Evolutionary conservation across 345 rosid genomes (phyloP).

Genomic region (Hypericum perforatum): DNA sequence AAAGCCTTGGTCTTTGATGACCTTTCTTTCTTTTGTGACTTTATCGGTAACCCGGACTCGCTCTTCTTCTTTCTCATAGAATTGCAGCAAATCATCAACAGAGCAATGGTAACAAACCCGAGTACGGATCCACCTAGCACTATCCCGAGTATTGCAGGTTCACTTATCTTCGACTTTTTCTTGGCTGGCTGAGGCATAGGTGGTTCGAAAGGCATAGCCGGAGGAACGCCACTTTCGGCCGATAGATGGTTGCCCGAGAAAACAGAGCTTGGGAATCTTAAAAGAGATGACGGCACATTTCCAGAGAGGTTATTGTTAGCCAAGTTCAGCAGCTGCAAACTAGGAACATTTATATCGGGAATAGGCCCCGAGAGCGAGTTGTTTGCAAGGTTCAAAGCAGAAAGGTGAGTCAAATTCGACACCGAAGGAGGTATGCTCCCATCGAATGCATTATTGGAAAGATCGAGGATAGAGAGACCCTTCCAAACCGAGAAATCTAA

Average conservation of each 20-base stretch:
- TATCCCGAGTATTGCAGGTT: slow-evolving; percentile 16
- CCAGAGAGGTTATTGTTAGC: too few species aligned
- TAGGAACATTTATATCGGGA: background rate
- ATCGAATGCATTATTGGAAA: background rate
- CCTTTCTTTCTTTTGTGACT: slow-evolving; percentile 11
- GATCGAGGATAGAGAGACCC: slow-evolving; percentile 1
- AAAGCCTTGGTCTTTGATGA: slow-evolving; percentile 9
- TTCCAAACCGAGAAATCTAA: background rate
- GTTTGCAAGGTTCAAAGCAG: slow-evolving; percentile 1
- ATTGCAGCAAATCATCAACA: slow-evolving; percentile 13
- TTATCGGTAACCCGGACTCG: slow-evolving; percentile 7
- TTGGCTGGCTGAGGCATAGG: background rate
- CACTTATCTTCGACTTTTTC: slow-evolving; percentile 1
- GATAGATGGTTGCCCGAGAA: too few species aligned
- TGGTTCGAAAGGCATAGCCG: too few species aligned
- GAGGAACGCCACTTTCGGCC: too few species aligned
- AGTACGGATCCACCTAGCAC: slow-evolving; percentile 14
- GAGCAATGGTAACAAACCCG: slow-evolving; percentile 13
- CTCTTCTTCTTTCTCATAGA: slow-evolving; percentile 9
- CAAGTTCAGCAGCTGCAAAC: too few species aligned
- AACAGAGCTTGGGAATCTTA: too few species aligned
- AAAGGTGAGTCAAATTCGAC: background rate
- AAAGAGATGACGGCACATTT: too few species aligned
- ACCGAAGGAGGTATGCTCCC: slow-evolving; percentile 5
- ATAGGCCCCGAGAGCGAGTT: slow-evolving; percentile 1